These are phyloP conservation scores for Selaginella tamariscina DNA, from an alignment of 75 land plant genomes.

Conservation along the genomic window DNA sequence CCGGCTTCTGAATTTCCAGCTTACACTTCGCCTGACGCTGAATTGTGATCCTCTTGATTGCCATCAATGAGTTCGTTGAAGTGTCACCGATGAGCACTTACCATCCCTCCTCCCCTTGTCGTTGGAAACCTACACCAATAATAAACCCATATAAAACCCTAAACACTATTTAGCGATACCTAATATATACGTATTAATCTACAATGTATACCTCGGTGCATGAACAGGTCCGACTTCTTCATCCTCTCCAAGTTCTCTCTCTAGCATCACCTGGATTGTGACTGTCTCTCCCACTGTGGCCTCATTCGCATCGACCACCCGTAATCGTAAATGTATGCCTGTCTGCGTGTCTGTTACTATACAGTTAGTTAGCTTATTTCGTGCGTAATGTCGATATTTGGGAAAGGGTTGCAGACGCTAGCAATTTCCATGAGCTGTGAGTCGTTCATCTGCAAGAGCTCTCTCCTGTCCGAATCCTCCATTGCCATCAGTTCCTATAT, in stretches of 20 bases:
- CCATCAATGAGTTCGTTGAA: constrained; percentile 57
- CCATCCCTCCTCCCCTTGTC: constrained; percentile 89
- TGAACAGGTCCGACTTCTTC: constrained; percentile 77
- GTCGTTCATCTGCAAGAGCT: constrained; percentile 71
- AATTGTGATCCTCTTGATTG: constrained; percentile 64
- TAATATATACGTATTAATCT: too few relatives aligned
- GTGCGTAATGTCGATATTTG: constrained; percentile 70
- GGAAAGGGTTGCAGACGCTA: constrained; percentile 67
- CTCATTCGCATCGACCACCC: constrained; percentile 52
- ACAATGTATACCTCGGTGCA: too few relatives aligned
- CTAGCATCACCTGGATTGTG: constrained; percentile 55
- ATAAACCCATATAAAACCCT: too few relatives aligned
- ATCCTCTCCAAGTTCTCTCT: constrained; percentile 66
- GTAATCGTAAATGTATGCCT: too few relatives aligned
- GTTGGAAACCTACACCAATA: too few relatives aligned
- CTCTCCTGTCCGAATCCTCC: constrained; percentile 88
- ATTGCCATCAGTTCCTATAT: constrained; percentile 82
- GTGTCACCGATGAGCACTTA: constrained; percentile 85
- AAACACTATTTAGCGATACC: too few relatives aligned
- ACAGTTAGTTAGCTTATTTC: too few relatives aligned
- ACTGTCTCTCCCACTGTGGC: constrained; percentile 57
- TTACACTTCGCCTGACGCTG: constrained; percentile 55
- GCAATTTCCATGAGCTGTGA: constrained; percentile 69
- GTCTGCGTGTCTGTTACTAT: too few relatives aligned
- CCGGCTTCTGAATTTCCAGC: constrained; percentile 65